Evolutionary conservation across 768 basidiomycete species (phyloP), one percentile per base, ranked within the genome.

Genomic region (Lactarius akahatsu): DNA sequence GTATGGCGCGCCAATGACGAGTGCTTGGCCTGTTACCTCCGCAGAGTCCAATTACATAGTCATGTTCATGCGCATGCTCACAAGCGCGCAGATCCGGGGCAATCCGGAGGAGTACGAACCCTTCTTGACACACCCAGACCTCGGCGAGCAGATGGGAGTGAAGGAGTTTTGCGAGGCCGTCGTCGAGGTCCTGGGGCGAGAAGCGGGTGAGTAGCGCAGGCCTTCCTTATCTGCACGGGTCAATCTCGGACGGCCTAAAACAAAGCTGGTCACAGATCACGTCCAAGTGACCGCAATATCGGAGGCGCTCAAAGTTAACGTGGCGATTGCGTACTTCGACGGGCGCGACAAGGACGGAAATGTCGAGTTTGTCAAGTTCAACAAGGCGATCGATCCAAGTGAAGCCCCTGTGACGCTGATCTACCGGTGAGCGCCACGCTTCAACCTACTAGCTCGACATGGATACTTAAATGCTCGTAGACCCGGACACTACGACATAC

Each of bases 401-500:
- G 76, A 78, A 28, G 72, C 79, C n/a, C 87, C 90, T 3, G 77
- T 94, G 11, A 82, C 82, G 57, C 75, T 95, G 66, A 77, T 95
- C 36, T 94, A 93, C 77, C 80, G 92, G 93, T 92, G 70, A 69
- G 84, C 72, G 55, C 7, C 71, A 34, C 11, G 36, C 23, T 10
- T 47, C 36, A 18, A 13, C 65, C 15, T 45, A 34, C 34, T 34
- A 9, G 47, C 58, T 38, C 32, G 9, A 59, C 64, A 40, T 63
- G 23, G 15, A 36, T 68, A 23, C 34, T 50, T 67, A 59, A 62
- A 15, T n/a, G 10, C 56, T 61, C 61, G 58, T 15, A 93, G 92
- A 58, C 93, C 94, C 23, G 93, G 94, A 10, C 94, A 96, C 74
- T 96, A 92, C 76, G 94, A 96, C 77, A 88, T 94, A 59, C 77